Percentiles rank a stretch among this genome's conserved stretches.
These are phyloP conservation scores for Calonectria naviculata DNA, from an alignment of 2,329 filamentous ascomycete species.

Conservation along the genomic window DNA sequence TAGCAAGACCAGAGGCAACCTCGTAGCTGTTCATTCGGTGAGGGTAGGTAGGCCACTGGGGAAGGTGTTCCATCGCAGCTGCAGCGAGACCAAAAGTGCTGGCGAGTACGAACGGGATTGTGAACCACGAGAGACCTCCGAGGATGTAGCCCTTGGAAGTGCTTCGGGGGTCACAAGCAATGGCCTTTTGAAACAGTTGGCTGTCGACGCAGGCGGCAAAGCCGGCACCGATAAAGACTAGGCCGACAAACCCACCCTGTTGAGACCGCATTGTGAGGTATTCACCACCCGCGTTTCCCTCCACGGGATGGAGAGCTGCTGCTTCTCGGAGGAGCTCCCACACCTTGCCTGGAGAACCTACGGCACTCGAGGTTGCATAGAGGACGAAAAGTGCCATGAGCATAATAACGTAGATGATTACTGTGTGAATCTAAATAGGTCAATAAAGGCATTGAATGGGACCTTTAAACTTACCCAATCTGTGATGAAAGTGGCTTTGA, in stretches of 20 bases:
- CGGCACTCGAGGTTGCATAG: slow-evolving; percentile 14
- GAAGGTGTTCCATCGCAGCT: slow-evolving; percentile 78
- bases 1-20: slow-evolving; percentile 81
- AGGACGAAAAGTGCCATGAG: slow-evolving; percentile 17
- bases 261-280: slow-evolving; percentile 19
- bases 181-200: slow-evolving; percentile 68
- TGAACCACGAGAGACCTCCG: slow-evolving; percentile 86
- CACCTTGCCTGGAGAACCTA: slow-evolving; percentile 8
- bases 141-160: slow-evolving; percentile 88
- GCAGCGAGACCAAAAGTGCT: slow-evolving; percentile 87
- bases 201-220: slow-evolving; percentile 16
- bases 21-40: slow-evolving; percentile 76
- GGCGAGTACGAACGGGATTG: slow-evolving; percentile 85
- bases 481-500: slow-evolving; percentile 20
- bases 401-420: slow-evolving; percentile 22
- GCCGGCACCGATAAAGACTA: slow-evolving; percentile 16
- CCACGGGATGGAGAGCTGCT: slow-evolving; percentile 9
- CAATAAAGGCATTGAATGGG: not conserved
- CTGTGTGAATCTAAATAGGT: not conserved
- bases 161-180: slow-evolving; percentile 82
- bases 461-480: slow-evolving; percentile 7
- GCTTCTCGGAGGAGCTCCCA: slow-evolving; percentile 19
- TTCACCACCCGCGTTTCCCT: slow-evolving; percentile 11
- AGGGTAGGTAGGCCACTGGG: slow-evolving; percentile 76
- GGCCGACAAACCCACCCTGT: slow-evolving; percentile 16